Percentiles rank a stretch among this genome's conserved stretches.
Conservation (phyloP, 2,329 filamentous ascomycete genomes). For the Trichoderma aggressivum region DNA sequence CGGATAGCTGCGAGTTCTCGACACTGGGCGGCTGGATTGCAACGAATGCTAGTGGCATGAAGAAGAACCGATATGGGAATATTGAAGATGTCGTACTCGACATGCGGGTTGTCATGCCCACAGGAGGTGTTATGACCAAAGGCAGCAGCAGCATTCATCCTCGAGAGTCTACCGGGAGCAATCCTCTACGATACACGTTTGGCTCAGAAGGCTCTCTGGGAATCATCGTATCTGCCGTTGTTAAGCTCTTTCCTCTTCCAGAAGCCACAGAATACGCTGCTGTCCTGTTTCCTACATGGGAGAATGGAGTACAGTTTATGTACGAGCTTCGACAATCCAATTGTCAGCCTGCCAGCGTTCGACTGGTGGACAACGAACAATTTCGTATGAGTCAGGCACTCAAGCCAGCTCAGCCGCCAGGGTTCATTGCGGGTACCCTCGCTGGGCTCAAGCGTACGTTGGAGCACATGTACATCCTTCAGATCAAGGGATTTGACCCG, state of each 20-base stretch:
- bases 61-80: constrained; percentile 9
- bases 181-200: neutral
- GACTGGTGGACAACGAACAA: constrained; percentile 4
- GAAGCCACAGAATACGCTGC: neutral
- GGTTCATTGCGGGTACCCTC: neutral
- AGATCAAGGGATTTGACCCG: neutral
- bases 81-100: constrained; percentile 11
- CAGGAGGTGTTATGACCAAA: neutral
- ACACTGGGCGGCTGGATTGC: constrained; percentile 11
- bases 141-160: neutral
- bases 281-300: neutral
- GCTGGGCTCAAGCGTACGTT: neutral
- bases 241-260: neutral
- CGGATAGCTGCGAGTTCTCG: constrained; percentile 11
- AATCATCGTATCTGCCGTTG: neutral
- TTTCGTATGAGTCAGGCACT: constrained; percentile 7
- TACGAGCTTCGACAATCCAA: neutral
- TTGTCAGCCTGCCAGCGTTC: neutral
- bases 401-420: neutral
- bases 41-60: constrained; percentile 10
- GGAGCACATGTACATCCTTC: neutral
- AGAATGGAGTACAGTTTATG: neutral
- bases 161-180: neutral
- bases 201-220: constrained; percentile 8
- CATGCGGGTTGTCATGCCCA: neutral